These are phyloP conservation scores for Mycena venus DNA, from an alignment of 768 basidiomycete species.

Conservation along the genomic window DNA sequence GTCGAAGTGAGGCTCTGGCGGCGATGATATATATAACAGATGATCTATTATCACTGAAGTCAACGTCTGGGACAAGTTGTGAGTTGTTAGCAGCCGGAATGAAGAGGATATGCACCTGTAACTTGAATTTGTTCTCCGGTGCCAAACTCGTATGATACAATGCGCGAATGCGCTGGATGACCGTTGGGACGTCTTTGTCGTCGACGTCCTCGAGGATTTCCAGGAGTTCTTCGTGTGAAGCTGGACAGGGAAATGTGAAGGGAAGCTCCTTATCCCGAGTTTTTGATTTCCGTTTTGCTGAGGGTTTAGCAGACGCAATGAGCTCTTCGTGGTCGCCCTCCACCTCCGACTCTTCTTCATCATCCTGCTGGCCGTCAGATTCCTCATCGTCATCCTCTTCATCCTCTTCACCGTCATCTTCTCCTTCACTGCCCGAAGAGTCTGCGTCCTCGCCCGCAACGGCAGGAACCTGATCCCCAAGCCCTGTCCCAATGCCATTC, in stretches of 20 bases:
- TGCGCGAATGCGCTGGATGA: conserved; percentile 91
- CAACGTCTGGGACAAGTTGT: conserved; percentile 65
- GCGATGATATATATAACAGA: conserved; percentile 79
- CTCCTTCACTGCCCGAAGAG: conserved; percentile 48
- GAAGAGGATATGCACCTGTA: conserved; percentile 72
- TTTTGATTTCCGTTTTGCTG: conserved; percentile 47
- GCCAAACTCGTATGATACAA: conserved; percentile 94
- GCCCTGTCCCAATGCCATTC: conserved; percentile 56
- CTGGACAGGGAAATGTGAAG: conserved; percentile 92
- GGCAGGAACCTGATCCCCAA: conserved; percentile 46
- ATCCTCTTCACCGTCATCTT: conserved; percentile 53
- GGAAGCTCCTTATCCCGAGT: conserved; percentile 76
- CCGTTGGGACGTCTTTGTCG: conserved; percentile 80
- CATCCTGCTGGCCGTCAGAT: conserved; percentile 47
- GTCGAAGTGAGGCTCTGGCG: conserved; percentile 69
- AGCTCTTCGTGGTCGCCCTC: conserved; percentile 62
- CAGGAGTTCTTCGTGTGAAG: conserved; percentile 90
- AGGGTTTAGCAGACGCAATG: conserved; percentile 42
- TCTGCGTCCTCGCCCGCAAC: conserved; percentile 48
- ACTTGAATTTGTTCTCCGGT: conserved; percentile 90
- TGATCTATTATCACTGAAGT: conserved; percentile 89
- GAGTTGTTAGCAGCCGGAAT: neutral
- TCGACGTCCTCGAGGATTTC: conserved; percentile 79
- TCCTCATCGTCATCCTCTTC: conserved; percentile 54
- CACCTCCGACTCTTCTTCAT: conserved; percentile 52